phyloP scores from a whole-genome alignment of 306 rosid genomes.

The Prunus salicina region DNA sequence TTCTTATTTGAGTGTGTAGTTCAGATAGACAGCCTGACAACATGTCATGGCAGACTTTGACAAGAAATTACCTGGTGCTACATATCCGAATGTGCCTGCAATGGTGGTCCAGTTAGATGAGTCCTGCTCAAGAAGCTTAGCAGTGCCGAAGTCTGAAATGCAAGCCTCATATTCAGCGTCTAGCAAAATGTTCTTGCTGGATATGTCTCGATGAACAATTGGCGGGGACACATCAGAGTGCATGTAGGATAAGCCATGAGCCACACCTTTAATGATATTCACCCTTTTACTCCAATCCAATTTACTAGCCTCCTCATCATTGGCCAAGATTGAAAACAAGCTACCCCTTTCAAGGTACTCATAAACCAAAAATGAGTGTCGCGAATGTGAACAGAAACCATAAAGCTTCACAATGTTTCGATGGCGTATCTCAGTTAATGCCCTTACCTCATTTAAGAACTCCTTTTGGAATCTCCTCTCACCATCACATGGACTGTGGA shows the following conservation, averaged over 20 bases:
- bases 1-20: background rate
- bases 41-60: background rate
- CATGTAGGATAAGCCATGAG: conserved; percentile 40
- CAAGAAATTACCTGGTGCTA: conserved; percentile 41
- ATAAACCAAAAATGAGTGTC: conserved; percentile 28
- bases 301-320: conserved; percentile 17
- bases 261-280: conserved; percentile 28
- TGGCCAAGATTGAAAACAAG: conserved; percentile 21
- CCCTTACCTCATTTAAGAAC: conserved; percentile 25
- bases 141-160: conserved; percentile 37
- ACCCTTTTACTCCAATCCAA: conserved; percentile 32
- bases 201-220: conserved; percentile 38
- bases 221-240: conserved; percentile 19
- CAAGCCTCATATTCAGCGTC: conserved; percentile 31
- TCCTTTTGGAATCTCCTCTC: conserved; percentile 7
- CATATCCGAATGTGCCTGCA: conserved; percentile 45
- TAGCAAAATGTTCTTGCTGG: conserved; percentile 42
- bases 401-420: conserved; percentile 31
- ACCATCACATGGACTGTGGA: conserved; percentile 13
- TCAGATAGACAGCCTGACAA: background rate
- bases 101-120: conserved; percentile 37
- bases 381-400: conserved; percentile 27
- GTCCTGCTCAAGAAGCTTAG: conserved; percentile 23
- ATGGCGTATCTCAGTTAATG: conserved; percentile 19
- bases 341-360: conserved; percentile 41